phyloP scores from a whole-genome alignment of 2,329 filamentous ascomycete species.

The Neofusicoccum sp. region DNA sequence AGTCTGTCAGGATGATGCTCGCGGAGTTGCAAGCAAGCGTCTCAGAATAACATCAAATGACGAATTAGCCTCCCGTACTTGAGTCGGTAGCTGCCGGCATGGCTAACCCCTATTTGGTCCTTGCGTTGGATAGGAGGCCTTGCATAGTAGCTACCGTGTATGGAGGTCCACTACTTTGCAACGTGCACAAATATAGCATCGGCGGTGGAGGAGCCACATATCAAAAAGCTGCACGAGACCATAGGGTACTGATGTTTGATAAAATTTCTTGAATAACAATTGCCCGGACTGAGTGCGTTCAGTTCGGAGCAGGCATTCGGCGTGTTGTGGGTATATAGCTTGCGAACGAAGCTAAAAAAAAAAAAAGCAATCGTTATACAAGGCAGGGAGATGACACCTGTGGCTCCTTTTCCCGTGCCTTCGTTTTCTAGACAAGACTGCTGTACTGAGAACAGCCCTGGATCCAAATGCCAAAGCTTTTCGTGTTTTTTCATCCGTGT shows the following conservation, averaged over 20 bases:
- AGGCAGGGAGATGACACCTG: background rate
- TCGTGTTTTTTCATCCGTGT: background rate
- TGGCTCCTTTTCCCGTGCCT: background rate
- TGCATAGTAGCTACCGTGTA: background rate
- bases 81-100: background rate
- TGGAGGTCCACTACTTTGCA: background rate
- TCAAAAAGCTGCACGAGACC: no score
- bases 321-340: constrained; percentile 4
- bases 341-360: constrained; percentile 4
- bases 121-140: background rate
- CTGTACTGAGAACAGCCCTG: background rate
- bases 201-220: background rate
- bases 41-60: background rate
- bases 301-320: background rate
- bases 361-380: background rate
- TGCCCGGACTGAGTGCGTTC: background rate
- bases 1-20: background rate
- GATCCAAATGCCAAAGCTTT: background rate
- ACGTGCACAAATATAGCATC: background rate
- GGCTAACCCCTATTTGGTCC: background rate
- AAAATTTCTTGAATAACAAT: no score
- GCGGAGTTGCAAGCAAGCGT: background rate
- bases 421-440: background rate
- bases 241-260: no score
- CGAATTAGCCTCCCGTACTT: background rate